Evolutionary conservation across 345 rosid species (phyloP), one percentile per base, ranked within the genome.

Genomic region (Eucalyptus fibrosa): DNA sequence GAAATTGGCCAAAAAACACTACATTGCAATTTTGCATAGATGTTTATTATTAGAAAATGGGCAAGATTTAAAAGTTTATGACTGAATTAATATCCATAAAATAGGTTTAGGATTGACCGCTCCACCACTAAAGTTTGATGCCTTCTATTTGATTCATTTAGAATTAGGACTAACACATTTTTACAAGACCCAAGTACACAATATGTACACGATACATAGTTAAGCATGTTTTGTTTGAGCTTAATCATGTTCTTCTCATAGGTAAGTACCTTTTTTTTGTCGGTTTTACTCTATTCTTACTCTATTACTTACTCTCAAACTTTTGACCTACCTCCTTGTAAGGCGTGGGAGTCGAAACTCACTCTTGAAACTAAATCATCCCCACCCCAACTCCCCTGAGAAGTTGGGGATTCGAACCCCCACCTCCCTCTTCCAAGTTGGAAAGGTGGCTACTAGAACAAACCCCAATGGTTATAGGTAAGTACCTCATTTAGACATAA

Each of bases 371-470:
- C 18, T 50, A 50, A 2, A 15, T 50, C 7, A 1, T 50, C 51
- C 18, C 3, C 3, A 50, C 18, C 3, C 51, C 51, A 50, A 50
- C 3, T 1, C 51, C 0, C 18, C 51, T 2, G 18, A 15, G 0
- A 50, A 50, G 0, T 1, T 50, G 7, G 18, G 1, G 18, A 50
- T 50, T 50, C 1, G 1, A 50, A 50, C 17, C 3, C 51, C 7
- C 7, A 14, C 18, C 1, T 50, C 7, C 1, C 51, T 1, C 51
- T 50, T 50, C 7, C 3, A 50, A 50, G 18, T 50, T 15, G 18
- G 51, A 50, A 50, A 0, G 1, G 18, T 50, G 18, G 7, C 7
- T 0, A 50, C 7, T 50, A 0, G 51, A 0, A 1, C 7, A 50
- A 50, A 50, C 1, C 18, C 18, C 3, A 15, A 0, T 50, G 17